Evolutionary conservation across 306 rosid species (phyloP).

Genomic region (Benincasa hispida): DNA sequence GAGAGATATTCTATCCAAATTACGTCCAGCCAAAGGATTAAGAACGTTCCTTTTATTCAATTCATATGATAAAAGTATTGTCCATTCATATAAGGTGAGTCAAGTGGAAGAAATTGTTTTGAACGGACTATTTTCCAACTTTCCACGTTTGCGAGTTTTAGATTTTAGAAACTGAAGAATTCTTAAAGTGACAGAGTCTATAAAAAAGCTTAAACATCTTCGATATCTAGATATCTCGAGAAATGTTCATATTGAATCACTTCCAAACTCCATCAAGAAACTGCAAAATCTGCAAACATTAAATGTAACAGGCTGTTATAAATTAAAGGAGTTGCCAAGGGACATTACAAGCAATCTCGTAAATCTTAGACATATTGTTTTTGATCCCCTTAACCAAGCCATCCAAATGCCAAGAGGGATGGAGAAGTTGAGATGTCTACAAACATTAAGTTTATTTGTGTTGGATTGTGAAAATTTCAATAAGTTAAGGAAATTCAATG

Average conservation of each 20-base stretch:
- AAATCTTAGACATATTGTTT: conserved; percentile 6
- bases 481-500: not conserved
- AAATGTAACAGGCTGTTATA: not conserved
- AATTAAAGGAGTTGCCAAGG: not conserved
- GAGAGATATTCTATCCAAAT: not conserved
- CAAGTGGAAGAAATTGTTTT: no score
- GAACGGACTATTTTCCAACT: not conserved
- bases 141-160: conserved; percentile 15
- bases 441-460: not conserved
- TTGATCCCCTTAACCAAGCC: not conserved
- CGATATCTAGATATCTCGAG: conserved; percentile 1
- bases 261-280: not conserved
- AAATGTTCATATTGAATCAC: not conserved
- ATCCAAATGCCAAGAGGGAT: not conserved
- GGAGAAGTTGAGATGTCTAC: not conserved
- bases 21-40: not conserved
- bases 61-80: no score
- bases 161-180: not conserved
- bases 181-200: not conserved
- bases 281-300: conserved; percentile 5
- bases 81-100: not conserved
- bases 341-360: not conserved
- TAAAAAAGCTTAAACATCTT: not conserved
- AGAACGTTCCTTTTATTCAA: not conserved
- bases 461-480: not conserved